A percentile compares a stretch with the other conserved stretches of the same genome.
These are phyloP conservation scores for Aspergillus carbonarius DNA, from an alignment of 2,329 filamentous ascomycete species.

Conservation along the genomic window DNA sequence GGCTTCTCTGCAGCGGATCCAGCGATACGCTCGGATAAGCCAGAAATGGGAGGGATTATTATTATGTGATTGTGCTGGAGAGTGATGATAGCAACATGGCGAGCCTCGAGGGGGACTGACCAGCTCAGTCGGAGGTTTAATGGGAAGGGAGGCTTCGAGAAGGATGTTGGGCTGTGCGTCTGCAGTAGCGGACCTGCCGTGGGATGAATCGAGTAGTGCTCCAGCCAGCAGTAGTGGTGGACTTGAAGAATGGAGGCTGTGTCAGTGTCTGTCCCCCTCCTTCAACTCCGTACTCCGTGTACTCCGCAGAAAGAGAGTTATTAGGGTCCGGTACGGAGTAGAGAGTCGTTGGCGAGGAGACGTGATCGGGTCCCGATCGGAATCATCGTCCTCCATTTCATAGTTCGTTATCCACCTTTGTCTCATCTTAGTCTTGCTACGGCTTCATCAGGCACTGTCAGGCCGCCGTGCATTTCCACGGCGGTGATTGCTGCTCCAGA, in stretches of 20 bases:
- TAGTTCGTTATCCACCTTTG: too few species aligned
- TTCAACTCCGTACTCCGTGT: too few species aligned
- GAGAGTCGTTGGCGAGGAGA: too few species aligned
- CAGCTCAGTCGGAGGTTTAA: not conserved
- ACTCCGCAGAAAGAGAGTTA: not conserved
- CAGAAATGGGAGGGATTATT: not conserved
- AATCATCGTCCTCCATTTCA: not conserved
- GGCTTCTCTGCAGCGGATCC: not conserved
- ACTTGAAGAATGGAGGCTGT: constrained; percentile 4
- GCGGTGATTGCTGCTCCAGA: constrained; percentile 1
- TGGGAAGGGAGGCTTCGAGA: constrained; percentile 19
- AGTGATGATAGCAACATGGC: not conserved
- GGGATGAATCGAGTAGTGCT: constrained; percentile 4
- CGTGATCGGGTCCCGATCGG: not conserved
- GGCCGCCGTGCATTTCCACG: constrained; percentile 25
- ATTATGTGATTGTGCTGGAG: not conserved
- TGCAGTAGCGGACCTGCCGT: constrained; percentile 15
- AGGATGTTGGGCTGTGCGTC: constrained; percentile 23
- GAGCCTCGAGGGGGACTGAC: not conserved
- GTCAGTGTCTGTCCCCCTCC: too few species aligned
- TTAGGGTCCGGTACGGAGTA: not conserved
- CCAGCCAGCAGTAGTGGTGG: too few species aligned
- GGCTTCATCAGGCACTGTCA: constrained; percentile 25
- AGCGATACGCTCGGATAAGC: constrained; percentile 7
- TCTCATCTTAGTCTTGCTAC: not conserved